Evolutionary conservation across 805 yeast genomes (phyloP).

Genomic region (Starmerella tilneyi): DNA sequence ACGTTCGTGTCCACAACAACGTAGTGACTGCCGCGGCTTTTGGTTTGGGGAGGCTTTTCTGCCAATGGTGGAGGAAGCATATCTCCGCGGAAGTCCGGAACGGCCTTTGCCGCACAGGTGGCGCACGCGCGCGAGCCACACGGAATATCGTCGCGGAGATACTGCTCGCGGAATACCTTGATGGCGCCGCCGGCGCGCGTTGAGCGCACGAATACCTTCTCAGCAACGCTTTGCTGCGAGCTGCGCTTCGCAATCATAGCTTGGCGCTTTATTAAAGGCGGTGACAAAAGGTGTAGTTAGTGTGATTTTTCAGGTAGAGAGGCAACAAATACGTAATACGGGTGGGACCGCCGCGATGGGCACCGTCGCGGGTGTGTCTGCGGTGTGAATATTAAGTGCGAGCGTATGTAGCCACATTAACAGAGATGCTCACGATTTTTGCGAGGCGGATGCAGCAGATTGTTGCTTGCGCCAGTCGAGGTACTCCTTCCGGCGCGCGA

Average conservation of each 20-base stretch:
- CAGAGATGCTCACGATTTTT: background rate
- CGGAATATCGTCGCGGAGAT: constrained; percentile 82
- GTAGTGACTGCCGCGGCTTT: constrained; percentile 60
- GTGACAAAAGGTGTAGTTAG: background rate
- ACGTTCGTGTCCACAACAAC: constrained; percentile 80
- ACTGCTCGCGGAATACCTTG: constrained; percentile 88
- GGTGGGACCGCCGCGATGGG: background rate
- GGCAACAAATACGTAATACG: background rate
- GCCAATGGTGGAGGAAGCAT: constrained; percentile 58
- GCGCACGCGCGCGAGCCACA: constrained; percentile 69
- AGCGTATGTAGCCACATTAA: background rate
- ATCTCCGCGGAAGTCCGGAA: constrained; percentile 51
- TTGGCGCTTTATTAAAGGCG: background rate
- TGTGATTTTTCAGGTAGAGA: background rate
- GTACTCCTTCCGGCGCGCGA: constrained; percentile 38
- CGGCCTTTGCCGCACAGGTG: constrained; percentile 43
- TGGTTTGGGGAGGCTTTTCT: constrained; percentile 28
- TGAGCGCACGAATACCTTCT: constrained; percentile 82
- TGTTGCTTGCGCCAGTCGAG: constrained; percentile 24
- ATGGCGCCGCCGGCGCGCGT: constrained; percentile 74
- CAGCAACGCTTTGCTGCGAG: constrained; percentile 26
- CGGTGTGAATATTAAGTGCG: background rate
- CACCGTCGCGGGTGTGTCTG: background rate
- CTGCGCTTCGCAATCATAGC: constrained; percentile 23
- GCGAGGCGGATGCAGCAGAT: background rate